Evolutionary conservation across 768 basidiomycete species (phyloP).

Genomic region (Leccinum uliginosum): DNA sequence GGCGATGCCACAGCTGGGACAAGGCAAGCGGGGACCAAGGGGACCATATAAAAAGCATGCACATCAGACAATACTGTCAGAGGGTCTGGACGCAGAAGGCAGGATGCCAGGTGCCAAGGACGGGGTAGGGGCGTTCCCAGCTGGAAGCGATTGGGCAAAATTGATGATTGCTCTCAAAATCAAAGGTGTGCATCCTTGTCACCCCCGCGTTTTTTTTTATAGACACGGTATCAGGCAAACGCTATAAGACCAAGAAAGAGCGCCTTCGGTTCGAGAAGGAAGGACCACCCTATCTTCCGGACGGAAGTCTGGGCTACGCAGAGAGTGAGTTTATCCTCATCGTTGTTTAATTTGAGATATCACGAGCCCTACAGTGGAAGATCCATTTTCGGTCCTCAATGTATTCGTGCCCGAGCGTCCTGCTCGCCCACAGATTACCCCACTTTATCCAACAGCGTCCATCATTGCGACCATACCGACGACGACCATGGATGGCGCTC

Average conservation of each 20-base stretch:
- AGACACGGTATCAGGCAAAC: slow-evolving; percentile 43
- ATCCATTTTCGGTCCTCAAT: slow-evolving; percentile 68
- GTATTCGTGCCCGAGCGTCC: slow-evolving; percentile 56
- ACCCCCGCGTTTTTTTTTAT: not conserved
- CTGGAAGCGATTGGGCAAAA: slow-evolving; percentile 67
- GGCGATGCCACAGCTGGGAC: not conserved
- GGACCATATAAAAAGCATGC: slow-evolving; percentile 52
- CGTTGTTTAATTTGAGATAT: not conserved
- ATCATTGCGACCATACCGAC: slow-evolving; percentile 17
- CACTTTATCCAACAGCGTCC: slow-evolving; percentile 47
- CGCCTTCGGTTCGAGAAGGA: slow-evolving; percentile 71
- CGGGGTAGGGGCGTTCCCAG: slow-evolving; percentile 68
- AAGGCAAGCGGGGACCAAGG: slow-evolving; percentile 41
- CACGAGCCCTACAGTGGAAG: slow-evolving; percentile 53
- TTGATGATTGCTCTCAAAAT: slow-evolving; percentile 71
- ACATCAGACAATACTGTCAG: slow-evolving; percentile 34
- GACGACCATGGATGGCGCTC: not conserved
- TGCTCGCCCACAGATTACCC: slow-evolving; percentile 51
- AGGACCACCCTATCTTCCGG: slow-evolving; percentile 64
- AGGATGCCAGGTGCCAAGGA: slow-evolving; percentile 74
- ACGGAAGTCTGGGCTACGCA: slow-evolving; percentile 75
- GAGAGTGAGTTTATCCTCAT: slow-evolving; percentile 46
- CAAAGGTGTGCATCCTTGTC: slow-evolving; percentile 46
- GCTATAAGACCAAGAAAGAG: slow-evolving; percentile 79
- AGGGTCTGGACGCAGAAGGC: slow-evolving; percentile 63